Conservation (phyloP, 2,329 filamentous ascomycete genomes). For the Diaporthe helianthi region DNA sequence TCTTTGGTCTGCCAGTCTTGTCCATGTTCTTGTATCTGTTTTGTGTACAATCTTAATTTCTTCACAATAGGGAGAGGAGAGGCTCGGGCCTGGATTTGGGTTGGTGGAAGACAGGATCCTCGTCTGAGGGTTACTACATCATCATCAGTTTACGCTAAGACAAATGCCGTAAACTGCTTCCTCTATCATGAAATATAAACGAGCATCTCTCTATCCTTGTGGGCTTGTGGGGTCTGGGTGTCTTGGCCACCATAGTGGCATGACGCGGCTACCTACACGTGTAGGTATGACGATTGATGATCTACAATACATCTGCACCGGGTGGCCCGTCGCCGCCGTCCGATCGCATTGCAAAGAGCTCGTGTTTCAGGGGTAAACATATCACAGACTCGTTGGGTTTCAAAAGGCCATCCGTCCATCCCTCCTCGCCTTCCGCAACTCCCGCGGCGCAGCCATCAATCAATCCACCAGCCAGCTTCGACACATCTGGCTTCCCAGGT, state of each 20-base stretch:
- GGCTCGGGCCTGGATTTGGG: slow-evolving; percentile 23
- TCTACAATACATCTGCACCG: background rate
- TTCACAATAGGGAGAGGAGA: background rate
- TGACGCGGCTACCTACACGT: no score
- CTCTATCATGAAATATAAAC: background rate
- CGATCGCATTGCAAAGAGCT: background rate
- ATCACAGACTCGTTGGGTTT: slow-evolving; percentile 33
- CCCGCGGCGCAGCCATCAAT: background rate
- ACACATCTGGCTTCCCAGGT: background rate
- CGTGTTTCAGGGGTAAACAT: slow-evolving; percentile 30
- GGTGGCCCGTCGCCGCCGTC: slow-evolving; percentile 5
- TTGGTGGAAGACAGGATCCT: slow-evolving; percentile 1
- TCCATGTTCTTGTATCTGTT: slow-evolving; percentile 19
- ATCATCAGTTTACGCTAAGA: slow-evolving; percentile 6
- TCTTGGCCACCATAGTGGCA: background rate
- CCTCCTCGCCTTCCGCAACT: slow-evolving; percentile 10
- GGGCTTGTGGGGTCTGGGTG: no score
- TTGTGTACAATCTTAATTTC: slow-evolving; percentile 19
- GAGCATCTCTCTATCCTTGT: background rate
- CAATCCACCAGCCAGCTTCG: background rate
- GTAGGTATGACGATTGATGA: slow-evolving; percentile 11
- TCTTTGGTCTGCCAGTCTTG: background rate
- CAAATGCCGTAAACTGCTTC: background rate
- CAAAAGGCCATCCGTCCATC: no score
- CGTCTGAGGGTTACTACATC: slow-evolving; percentile 3